phyloP scores from a whole-genome alignment of 208 protist species.

The Spongospora subterranea region DNA sequence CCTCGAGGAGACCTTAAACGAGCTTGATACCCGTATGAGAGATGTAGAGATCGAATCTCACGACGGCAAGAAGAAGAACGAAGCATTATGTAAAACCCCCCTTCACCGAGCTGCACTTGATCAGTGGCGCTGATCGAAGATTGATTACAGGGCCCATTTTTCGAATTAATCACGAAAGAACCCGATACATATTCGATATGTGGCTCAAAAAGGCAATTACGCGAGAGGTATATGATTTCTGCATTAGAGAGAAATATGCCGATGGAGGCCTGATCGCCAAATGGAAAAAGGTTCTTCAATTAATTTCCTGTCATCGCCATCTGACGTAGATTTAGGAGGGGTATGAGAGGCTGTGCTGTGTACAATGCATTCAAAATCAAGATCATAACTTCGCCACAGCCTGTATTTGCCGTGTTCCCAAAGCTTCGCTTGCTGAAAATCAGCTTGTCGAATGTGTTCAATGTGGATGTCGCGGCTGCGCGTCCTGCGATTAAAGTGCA shows the following conservation, averaged over 20 bases:
- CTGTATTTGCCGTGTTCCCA: slow-evolving; percentile 82
- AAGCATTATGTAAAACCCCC: slow-evolving; percentile 60
- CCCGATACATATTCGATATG: slow-evolving; percentile 81
- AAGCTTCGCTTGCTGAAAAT: slow-evolving; percentile 71
- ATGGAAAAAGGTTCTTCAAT: slow-evolving; percentile 79
- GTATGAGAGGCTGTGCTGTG: slow-evolving; percentile 81
- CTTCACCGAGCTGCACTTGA: background rate
- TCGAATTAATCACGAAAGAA: slow-evolving; percentile 78
- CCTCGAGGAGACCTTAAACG: slow-evolving; percentile 77
- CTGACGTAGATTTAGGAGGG: slow-evolving; percentile 71
- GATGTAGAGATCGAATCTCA: slow-evolving; percentile 79
- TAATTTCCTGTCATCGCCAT: background rate
- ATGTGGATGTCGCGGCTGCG: slow-evolving; percentile 81
- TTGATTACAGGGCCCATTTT: slow-evolving; percentile 77
- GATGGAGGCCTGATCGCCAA: slow-evolving; percentile 83
- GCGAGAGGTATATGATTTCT: slow-evolving; percentile 81
- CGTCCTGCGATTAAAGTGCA: slow-evolving; percentile 48
- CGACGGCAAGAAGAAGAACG: slow-evolving; percentile 80
- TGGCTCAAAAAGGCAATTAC: slow-evolving; percentile 80
- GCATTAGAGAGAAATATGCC: slow-evolving; percentile 78
- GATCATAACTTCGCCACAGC: slow-evolving; percentile 77
- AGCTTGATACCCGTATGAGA: slow-evolving; percentile 79
- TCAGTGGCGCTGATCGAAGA: background rate
- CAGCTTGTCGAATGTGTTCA: slow-evolving; percentile 75
- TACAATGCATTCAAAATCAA: slow-evolving; percentile 78